Evolutionary conservation across 2,329 filamentous ascomycete species (phyloP), one percentile per base, ranked within the genome.

Genomic region (Fusarium anthophilum): DNA sequence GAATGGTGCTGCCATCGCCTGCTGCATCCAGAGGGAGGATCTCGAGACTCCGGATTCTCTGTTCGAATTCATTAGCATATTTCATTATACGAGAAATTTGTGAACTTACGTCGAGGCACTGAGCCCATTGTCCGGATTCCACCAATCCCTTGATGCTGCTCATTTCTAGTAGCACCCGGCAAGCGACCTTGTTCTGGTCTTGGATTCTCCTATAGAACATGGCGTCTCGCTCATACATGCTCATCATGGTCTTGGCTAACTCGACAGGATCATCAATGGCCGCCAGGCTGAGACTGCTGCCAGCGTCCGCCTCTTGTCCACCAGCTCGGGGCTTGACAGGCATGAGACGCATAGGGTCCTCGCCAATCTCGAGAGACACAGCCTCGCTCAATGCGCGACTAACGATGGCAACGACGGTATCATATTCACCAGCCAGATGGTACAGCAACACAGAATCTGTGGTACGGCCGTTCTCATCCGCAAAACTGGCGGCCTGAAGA

Each of bases 361-460:
- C 92, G 60, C 94, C 95, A 77, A 98, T 89, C 78, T 97, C 95
- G 17, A 96, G 88, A 18, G 94, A 92, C 68, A 98, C 91, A 50
- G 94, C 94, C 82, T 98, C 95, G 63, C 95, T 97, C 41, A 99
- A 87, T 8, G 95, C 93, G 44, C 95, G 92, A 83, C 95, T 98
- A 79, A 98, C 90, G 74, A 98, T 96, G 32, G 90, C 87, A 48
- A 98, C 91, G n/a, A 98, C 97, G 61, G 92, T 95, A 81, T 99
- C 95, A 81, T 97, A 98, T 81, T 99, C 95, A 79, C 94, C 94
- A 1, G 96, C 96, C 48, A 99, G 87, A 82, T 99, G 96, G 82
- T 97, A 98, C 58, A 99, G 87, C 57, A 99, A 88, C 20, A 98
- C 96, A 5, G 97, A 95, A 82, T 99, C 96, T 2, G 96, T 97